phyloP scores from a whole-genome alignment of 352 stramenopile species.

The Pythium sp. region DNA sequence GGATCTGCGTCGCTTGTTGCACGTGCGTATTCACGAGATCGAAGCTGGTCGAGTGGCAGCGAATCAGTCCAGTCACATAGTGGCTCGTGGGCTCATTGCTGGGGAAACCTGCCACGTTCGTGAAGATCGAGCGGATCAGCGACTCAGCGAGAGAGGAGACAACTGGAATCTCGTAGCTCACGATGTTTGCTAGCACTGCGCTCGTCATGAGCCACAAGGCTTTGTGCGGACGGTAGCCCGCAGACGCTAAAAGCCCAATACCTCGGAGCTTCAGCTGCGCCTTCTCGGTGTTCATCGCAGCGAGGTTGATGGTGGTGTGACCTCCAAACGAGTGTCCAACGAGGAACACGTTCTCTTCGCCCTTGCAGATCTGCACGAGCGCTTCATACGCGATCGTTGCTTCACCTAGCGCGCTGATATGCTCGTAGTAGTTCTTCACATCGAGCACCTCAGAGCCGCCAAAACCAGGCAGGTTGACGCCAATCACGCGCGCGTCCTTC shows the following conservation, averaged over 20 bases:
- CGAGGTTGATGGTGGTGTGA: slow-evolving; percentile 40
- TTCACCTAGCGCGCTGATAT: slow-evolving; percentile 35
- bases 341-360: slow-evolving; percentile 15
- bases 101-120: slow-evolving; percentile 41
- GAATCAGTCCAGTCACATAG: slow-evolving; percentile 51
- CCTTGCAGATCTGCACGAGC: slow-evolving; percentile 31
- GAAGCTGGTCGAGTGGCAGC: slow-evolving; percentile 47
- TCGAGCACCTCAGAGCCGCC: slow-evolving; percentile 42
- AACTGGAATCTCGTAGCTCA: not conserved
- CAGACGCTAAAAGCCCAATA: slow-evolving; percentile 45
- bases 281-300: slow-evolving; percentile 32
- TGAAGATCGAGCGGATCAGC: slow-evolving; percentile 40
- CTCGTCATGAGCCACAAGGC: slow-evolving; percentile 23
- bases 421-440: slow-evolving; percentile 36
- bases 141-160: slow-evolving; percentile 8
- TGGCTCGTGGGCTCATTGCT: slow-evolving; percentile 36
- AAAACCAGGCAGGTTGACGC: slow-evolving; percentile 60
- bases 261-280: slow-evolving; percentile 36
- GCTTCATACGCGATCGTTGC: slow-evolving; percentile 40
- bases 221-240: slow-evolving; percentile 44
- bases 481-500: slow-evolving; percentile 41
- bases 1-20: slow-evolving; percentile 23
- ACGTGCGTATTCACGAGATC: slow-evolving; percentile 30
- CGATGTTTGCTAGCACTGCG: not conserved
- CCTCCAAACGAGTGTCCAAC: slow-evolving; percentile 18